Conservation (phyloP, 2,329 filamentous ascomycete genomes). For the Elsinoe ampelina region DNA sequence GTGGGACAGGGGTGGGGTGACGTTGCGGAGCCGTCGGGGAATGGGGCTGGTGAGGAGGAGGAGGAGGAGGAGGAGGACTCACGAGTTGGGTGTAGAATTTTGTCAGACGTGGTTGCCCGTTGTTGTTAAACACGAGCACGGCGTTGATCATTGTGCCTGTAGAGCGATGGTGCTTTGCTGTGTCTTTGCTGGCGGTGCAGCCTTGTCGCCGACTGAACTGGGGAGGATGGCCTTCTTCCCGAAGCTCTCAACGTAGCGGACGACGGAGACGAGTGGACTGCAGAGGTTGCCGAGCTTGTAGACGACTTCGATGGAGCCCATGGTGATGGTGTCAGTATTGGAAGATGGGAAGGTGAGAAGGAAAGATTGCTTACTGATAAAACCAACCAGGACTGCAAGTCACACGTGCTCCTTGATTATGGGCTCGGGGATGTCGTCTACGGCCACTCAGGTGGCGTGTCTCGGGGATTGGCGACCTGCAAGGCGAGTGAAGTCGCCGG, state of each 20-base stretch:
- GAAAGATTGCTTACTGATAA: neutral
- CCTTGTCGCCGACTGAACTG: slow-evolving; percentile 1
- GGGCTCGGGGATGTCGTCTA: neutral
- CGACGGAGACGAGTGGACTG: neutral
- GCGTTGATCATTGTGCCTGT: slow-evolving; percentile 77
- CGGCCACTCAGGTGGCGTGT: slow-evolving; percentile 5
- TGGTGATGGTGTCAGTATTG: slow-evolving; percentile 3
- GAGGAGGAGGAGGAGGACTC: slow-evolving; percentile 22
- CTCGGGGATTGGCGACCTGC: slow-evolving; percentile 1
- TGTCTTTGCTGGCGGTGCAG: neutral
- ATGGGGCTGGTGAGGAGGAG: neutral
- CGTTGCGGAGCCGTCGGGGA: slow-evolving; percentile 1
- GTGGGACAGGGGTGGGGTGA: neutral
- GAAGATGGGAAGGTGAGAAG: neutral
- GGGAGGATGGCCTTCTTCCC: neutral
- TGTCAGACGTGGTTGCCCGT: slow-evolving; percentile 85
- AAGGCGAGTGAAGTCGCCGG: slow-evolving; percentile 12
- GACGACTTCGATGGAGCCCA: slow-evolving; percentile 11
- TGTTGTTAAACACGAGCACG: slow-evolving; percentile 96
- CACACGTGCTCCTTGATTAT: slow-evolving; percentile 1
- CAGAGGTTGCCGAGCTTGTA: slow-evolving; percentile 12
- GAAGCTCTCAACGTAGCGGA: slow-evolving; percentile 9
- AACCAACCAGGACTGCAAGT: neutral
- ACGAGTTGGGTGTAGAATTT: slow-evolving; percentile 97
- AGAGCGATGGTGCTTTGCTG: neutral